Evolutionary conservation across 106 monocot species (phyloP), one percentile per base, ranked within the genome.

Genomic region (Phalaenopsis aphrodite): DNA sequence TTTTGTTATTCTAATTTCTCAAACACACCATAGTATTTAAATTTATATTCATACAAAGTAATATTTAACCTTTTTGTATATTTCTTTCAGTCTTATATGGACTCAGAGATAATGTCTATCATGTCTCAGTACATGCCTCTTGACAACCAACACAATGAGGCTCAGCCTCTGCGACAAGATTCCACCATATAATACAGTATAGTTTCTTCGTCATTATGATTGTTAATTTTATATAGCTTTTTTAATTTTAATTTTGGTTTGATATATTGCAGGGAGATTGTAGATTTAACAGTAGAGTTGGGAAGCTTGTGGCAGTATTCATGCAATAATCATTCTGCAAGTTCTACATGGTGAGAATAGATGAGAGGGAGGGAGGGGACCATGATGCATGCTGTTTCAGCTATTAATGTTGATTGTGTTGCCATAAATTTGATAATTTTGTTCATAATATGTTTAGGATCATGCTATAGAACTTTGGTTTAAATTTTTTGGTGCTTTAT

Each of bases 41-140:
- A 45, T 45, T 43, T 19, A 74, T 45, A 45, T 45, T 74, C 11
- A 38, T 39, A 39, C 14, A 69, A 15, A 10, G 18, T 16, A 57
- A 57, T 57, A 17, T 19, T 17, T 57, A 57, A 65, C 21, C 21
- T 23, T n/a, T 23, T 52, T 52, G 3, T 52, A 12, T 52, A 10
- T 30, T 71, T 56, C 55, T 74, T 81, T 75, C 81, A 90, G 93
- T 85, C 88, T 49, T 89, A 93, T 87, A 93, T 91, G 90, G 93
- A 91, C 41, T 78, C 91, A 14, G 88, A 91, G 84, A 88, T 91
- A 77, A 87, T 91, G 88, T 76, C 89, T 4, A 90, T 91, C 41
- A 93, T 91, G 91, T 91, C 89, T 11, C 91, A 90, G 68, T 93
- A 93, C 88, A 93, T 91, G 90, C 88, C 89, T 14, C 78, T 90